Conservation (phyloP, 208 protist species). For the Strigomonas culicis region DNA sequence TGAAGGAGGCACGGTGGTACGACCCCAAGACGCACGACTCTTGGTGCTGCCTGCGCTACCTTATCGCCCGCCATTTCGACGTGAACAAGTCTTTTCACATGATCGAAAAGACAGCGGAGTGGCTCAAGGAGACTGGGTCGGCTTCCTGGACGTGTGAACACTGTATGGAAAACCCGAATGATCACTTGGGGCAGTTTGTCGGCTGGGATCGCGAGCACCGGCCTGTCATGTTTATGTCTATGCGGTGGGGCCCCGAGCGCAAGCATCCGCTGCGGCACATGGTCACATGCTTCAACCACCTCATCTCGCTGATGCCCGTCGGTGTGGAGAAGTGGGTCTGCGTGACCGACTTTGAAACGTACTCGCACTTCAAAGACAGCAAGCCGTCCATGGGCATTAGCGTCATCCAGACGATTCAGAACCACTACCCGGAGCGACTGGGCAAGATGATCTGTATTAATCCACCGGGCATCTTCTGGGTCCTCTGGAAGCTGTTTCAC, state of each 20-base stretch:
- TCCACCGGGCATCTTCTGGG: slow-evolving; percentile 65
- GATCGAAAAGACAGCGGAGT: slow-evolving; percentile 68
- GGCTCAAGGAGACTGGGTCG: slow-evolving; percentile 53
- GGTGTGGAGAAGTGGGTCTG: slow-evolving; percentile 84
- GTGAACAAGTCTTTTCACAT: slow-evolving; percentile 53
- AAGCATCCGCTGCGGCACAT: slow-evolving; percentile 71
- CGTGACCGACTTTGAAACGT: slow-evolving; percentile 83
- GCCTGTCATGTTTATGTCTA: slow-evolving; percentile 81
- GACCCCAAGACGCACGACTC: slow-evolving; percentile 43
- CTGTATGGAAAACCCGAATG: slow-evolving; percentile 57
- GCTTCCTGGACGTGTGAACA: slow-evolving; percentile 49
- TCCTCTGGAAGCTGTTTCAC: slow-evolving; percentile 74
- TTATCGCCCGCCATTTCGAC: slow-evolving; percentile 67
- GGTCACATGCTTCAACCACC: slow-evolving; percentile 64
- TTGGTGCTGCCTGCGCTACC: slow-evolving; percentile 70
- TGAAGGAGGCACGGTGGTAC: slow-evolving; percentile 54
- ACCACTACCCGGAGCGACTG: slow-evolving; percentile 84
- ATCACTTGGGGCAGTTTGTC: slow-evolving; percentile 80
- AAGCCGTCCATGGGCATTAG: slow-evolving; percentile 57
- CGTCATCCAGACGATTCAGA: slow-evolving; percentile 64
- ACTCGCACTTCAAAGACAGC: slow-evolving; percentile 69
- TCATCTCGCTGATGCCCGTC: slow-evolving; percentile 69
- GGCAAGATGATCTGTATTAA: slow-evolving; percentile 83
- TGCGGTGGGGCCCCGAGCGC: slow-evolving; percentile 77
- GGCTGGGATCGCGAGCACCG: slow-evolving; percentile 74